phyloP scores from a whole-genome alignment of 768 basidiomycete species.

The Saitozyma podzolica region DNA sequence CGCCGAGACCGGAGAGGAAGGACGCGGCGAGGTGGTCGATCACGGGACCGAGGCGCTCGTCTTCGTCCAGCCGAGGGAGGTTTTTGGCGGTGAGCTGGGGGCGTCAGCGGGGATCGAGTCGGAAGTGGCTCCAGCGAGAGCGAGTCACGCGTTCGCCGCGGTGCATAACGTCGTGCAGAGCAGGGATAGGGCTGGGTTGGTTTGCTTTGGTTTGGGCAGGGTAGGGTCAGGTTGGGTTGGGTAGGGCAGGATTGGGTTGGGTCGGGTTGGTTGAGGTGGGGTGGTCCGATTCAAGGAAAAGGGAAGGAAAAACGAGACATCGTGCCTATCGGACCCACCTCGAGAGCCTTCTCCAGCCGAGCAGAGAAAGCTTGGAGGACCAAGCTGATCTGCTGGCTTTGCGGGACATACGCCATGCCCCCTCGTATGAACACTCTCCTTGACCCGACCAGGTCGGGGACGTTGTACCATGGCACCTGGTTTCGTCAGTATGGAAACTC shows the following conservation, averaged over 20 bases:
- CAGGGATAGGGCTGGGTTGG: no score
- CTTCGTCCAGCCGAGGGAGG: constrained; percentile 89
- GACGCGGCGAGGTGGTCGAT: constrained; percentile 89
- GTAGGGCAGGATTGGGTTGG: no score
- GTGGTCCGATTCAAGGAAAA: no score
- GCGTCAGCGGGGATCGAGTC: constrained; percentile 1
- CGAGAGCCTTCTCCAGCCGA: constrained; percentile 69
- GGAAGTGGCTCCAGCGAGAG: background rate
- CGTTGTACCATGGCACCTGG: constrained; percentile 94
- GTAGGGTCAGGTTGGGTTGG: no score
- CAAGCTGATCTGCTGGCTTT: constrained; percentile 73
- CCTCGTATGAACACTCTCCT: constrained; percentile 72
- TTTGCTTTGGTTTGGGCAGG: no score
- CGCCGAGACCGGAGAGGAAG: constrained; percentile 84
- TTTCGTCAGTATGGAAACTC: background rate
- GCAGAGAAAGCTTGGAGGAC: constrained; percentile 82
- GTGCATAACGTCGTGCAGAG: background rate
- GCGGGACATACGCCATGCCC: constrained; percentile 88
- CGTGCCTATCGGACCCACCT: constrained; percentile 57
- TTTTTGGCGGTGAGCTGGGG: constrained; percentile 76
- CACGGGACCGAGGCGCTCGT: constrained; percentile 83
- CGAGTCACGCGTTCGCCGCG: constrained; percentile 2
- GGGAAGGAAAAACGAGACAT: no score
- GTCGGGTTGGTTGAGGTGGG: no score
- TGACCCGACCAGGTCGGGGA: constrained; percentile 84